Evolutionary conservation across 1,284 basidiomycete genomes (phyloP).

Genomic region (Pseudozyma hubeiensis): DNA sequence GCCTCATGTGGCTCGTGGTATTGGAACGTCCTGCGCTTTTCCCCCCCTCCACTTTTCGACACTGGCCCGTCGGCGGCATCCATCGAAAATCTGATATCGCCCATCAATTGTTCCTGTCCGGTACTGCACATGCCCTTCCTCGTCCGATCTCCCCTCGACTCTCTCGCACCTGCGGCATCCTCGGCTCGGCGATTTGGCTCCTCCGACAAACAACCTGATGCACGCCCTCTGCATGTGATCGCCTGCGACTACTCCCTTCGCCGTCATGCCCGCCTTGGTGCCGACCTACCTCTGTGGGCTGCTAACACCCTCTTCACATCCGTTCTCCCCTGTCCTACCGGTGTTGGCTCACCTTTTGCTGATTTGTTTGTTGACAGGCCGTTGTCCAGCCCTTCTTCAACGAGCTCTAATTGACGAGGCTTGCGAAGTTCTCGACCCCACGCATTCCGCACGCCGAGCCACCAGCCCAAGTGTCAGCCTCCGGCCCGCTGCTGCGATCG

Average conservation of each 20-base stretch:
- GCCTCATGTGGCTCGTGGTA: conserved; percentile 22
- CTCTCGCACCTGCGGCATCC: conserved; percentile 6
- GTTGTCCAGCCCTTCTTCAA: background rate
- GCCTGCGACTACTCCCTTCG: conserved; percentile 12
- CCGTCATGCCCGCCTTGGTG: conserved; percentile 30
- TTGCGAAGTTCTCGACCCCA: conserved; percentile 13
- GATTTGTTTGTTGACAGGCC: conserved; percentile 33
- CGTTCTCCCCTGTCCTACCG: conserved; percentile 2
- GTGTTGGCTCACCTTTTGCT: background rate
- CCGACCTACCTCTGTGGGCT: conserved; percentile 7
- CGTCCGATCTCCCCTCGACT: background rate
- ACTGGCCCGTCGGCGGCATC: conserved; percentile 20
- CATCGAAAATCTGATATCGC: conserved; percentile 29
- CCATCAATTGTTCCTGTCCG: conserved; percentile 20
- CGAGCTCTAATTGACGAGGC: conserved; percentile 37
- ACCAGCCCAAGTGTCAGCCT: conserved; percentile 32
- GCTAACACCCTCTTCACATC: background rate
- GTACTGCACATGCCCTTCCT: background rate
- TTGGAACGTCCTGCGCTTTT: conserved; percentile 27
- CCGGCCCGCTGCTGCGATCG: conserved; percentile 27
- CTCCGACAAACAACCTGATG: conserved; percentile 34
- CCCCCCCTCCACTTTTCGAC: background rate
- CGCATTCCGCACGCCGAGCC: conserved; percentile 37
- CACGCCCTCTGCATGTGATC: conserved; percentile 21
- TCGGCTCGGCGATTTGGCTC: conserved; percentile 11